Base-by-base conservation (phyloP, 768 basidiomycete genomes). In the Kondoa malvinella region DNA sequence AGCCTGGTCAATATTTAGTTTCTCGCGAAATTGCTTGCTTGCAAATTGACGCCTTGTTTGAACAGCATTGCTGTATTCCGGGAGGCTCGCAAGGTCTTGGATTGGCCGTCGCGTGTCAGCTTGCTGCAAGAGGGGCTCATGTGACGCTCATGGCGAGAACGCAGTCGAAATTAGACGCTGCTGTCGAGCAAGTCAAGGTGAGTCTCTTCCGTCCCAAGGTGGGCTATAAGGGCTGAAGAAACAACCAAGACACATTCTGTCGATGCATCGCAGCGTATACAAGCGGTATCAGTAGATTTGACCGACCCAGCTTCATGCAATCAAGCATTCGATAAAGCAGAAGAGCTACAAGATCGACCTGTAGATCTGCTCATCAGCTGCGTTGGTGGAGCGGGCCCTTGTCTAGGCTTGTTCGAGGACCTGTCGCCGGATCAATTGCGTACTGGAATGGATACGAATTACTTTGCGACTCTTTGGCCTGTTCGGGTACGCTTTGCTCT, bases 91-190 rank as follows among this genome's bases (percentile, higher is more conserved):
- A 84, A 16, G 91, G 91, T 0, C 82, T 92, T 0, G 91, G 91
- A 0, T 81, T 89, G 1, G 82, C 84, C 0, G 78, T 92, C 4
- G 87, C 89, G 0, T 80, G 81, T 31, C 78, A 86, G 17, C 80
- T 94, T 1, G 82, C 83, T 16, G 78, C 79, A 69, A 80, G 80
- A 68, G 91, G 92, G 0, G 89, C 90, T 0, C 81, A 89, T 70
- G 85, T 92, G 1, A 88, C 87, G 4, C 89, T 92, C 68, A 86
- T 92, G 12, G 90, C 89, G 4, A 81, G 89, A 15, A 84, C 86
- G 64, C 80, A 86, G 72, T 79, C 79, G 58, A 84, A 82, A 68
- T 77, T 92, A 14, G 81, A 83, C 65, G 78, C 77, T 17, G 87
- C 89, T 0, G 73, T 87, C 27, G 78, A 76, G 33, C 78, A 81